Percentiles rank a stretch among this genome's conserved stretches.
Conservation (phyloP, 1,284 basidiomycete species). For the Puccinia sorghi region DNA sequence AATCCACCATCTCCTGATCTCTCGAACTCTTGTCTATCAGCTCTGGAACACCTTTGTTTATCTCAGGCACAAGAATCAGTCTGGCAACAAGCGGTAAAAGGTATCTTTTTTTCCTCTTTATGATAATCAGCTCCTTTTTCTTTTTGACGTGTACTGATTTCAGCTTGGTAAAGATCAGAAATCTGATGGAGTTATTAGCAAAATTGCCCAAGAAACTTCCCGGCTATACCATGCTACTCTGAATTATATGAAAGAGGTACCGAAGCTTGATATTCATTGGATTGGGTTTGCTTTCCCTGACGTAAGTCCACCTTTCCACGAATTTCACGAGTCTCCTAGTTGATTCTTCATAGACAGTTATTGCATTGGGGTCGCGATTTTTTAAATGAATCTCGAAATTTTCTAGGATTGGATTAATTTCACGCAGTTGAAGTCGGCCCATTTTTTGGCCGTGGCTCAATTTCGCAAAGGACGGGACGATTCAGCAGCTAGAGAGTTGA, state of each 20-base stretch:
- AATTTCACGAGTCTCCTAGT: background rate
- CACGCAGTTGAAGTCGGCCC: conserved; percentile 75
- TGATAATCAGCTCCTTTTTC: background rate
- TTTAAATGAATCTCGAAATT: background rate
- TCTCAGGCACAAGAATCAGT: conserved; percentile 96
- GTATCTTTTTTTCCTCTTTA: conserved; percentile 56
- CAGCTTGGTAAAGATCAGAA: conserved; percentile 26
- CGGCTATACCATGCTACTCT: conserved; percentile 19
- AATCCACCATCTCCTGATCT: conserved; percentile 65
- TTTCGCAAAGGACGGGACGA: conserved; percentile 88
- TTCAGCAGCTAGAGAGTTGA: conserved; percentile 71
- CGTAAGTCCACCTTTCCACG: background rate
- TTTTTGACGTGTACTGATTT: conserved; percentile 27
- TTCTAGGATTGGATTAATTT: conserved; percentile 76
- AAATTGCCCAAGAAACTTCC: conserved; percentile 25
- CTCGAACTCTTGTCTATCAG: conserved; percentile 60
- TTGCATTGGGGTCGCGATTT: background rate
- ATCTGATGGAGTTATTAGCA: conserved; percentile 38
- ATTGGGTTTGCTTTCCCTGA: conserved; percentile 37
- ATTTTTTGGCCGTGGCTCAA: conserved; percentile 87
- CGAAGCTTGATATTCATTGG: conserved; percentile 21
- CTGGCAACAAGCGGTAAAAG: conserved; percentile 87
- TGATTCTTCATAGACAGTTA: background rate
- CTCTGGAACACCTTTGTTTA: conserved; percentile 76
- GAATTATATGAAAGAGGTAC: conserved; percentile 14